phyloP scores from a whole-genome alignment of 148 eudicot genomes.

The Spergularia marina region DNA sequence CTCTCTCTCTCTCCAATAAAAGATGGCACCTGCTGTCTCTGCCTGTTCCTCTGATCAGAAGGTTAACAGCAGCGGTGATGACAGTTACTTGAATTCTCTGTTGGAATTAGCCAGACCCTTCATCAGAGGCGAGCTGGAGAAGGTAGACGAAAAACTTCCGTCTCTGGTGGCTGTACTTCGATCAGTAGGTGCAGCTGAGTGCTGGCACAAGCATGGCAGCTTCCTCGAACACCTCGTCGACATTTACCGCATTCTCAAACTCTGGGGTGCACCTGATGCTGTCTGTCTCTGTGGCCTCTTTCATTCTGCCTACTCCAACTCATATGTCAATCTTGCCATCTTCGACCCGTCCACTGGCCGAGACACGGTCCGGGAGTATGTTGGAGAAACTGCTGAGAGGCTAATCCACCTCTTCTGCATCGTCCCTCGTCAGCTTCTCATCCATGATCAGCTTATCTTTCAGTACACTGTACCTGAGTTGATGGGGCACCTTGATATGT shows the following conservation, averaged over 20 bases:
- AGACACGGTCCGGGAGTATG: slow-evolving; percentile 56
- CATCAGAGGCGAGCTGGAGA: slow-evolving; percentile 62
- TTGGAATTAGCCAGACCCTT: slow-evolving; percentile 63
- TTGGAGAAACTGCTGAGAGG: slow-evolving; percentile 62
- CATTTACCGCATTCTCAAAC: slow-evolving; percentile 61
- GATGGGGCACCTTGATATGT: slow-evolving; percentile 43
- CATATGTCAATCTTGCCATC: slow-evolving; percentile 94
- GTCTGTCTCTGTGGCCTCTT: slow-evolving; percentile 83
- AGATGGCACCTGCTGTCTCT: slow-evolving; percentile 12
- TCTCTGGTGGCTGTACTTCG: slow-evolving; percentile 54
- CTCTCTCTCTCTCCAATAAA: not conserved
- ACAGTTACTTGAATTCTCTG: slow-evolving; percentile 12
- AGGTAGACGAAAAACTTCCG: slow-evolving; percentile 49
- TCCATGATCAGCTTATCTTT: slow-evolving; percentile 69
- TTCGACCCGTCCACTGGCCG: slow-evolving; percentile 82
- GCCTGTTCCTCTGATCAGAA: slow-evolving; percentile 1
- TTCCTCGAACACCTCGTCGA: slow-evolving; percentile 77
- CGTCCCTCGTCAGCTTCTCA: slow-evolving; percentile 71
- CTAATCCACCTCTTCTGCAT: slow-evolving; percentile 79
- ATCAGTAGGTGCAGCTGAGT: slow-evolving; percentile 84
- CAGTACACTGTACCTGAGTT: slow-evolving; percentile 62
- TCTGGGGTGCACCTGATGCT: slow-evolving; percentile 55
- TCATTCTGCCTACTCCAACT: slow-evolving; percentile 97
- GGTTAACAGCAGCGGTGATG: not conserved
- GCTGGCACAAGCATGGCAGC: slow-evolving; percentile 99